Percentiles rank a stretch among this genome's conserved stretches.
phyloP scores from a whole-genome alignment of 2,329 filamentous ascomycete genomes.

The Ceratocystis variospora region DNA sequence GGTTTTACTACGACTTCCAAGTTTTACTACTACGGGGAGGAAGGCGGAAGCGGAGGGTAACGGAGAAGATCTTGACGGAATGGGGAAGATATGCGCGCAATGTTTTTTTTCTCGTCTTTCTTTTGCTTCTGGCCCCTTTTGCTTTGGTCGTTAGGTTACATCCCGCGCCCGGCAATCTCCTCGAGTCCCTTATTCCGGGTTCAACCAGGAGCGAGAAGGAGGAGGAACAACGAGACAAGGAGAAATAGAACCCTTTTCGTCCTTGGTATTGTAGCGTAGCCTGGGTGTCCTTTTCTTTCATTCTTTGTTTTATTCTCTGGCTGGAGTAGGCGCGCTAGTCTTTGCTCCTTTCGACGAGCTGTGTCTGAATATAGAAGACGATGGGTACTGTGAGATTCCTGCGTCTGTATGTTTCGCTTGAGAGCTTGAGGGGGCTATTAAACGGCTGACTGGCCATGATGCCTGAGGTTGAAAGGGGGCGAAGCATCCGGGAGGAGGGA shows the following conservation, averaged over 20 bases:
- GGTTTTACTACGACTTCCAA: no score
- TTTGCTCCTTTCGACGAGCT: no score
- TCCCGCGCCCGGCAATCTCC: conserved; percentile 7
- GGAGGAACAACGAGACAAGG: background rate
- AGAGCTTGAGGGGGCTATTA: no score
- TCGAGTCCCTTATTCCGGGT: conserved; percentile 2
- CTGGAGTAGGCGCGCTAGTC: background rate
- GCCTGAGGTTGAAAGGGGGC: no score
- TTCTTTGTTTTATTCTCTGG: conserved; percentile 6
- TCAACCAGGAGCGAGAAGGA: background rate
- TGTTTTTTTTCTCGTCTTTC: conserved; percentile 30
- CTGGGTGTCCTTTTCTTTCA: conserved; percentile 1
- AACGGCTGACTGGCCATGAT: no score
- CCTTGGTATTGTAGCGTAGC: background rate
- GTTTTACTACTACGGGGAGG: no score
- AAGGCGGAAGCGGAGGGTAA: no score
- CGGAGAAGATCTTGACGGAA: no score
- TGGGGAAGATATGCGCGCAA: background rate
- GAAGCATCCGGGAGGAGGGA: no score
- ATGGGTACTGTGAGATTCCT: no score
- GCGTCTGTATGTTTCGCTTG: no score
- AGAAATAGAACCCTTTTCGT: background rate
- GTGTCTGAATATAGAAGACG: no score
- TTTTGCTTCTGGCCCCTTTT: conserved; percentile 23
- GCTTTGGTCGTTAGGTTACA: background rate